Evolutionary conservation across 1,284 basidiomycete species (phyloP).

Genomic region (Irpex sp.): DNA sequence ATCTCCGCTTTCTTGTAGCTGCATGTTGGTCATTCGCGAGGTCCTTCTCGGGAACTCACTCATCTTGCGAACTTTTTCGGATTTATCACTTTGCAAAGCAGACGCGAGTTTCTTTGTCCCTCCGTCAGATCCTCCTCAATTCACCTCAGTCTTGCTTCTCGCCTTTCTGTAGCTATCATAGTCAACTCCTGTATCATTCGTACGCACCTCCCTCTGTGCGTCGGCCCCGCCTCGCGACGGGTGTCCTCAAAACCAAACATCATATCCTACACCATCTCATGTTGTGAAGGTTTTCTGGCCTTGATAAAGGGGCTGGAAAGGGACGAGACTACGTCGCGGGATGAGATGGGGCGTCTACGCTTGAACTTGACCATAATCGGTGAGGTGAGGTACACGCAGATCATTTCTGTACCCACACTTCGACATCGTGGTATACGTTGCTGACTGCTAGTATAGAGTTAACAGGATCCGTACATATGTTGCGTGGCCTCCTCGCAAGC

Average conservation of each 20-base stretch:
- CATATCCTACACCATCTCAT: not conserved
- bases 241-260: not conserved
- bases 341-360: not conserved
- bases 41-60: too few species aligned
- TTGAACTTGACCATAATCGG: not conserved
- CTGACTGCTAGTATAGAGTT: not conserved
- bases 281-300: not conserved
- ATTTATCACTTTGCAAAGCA: too few species aligned
- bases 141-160: not conserved
- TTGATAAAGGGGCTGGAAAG: not conserved
- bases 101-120: too few species aligned
- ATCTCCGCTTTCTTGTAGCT: not conserved
- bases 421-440: not conserved
- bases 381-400: not conserved
- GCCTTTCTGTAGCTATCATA: slow-evolving; percentile 1
- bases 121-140: not conserved
- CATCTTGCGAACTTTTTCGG: too few species aligned
- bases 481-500: not conserved
- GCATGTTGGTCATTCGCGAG: too few species aligned
- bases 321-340: too few species aligned
- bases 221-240: not conserved
- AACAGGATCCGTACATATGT: slow-evolving; percentile 5
- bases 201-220: not conserved
- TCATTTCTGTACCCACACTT: not conserved
- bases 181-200: not conserved